Base-by-base conservation (phyloP, 306 rosid species). In the Prunus davidiana region DNA sequence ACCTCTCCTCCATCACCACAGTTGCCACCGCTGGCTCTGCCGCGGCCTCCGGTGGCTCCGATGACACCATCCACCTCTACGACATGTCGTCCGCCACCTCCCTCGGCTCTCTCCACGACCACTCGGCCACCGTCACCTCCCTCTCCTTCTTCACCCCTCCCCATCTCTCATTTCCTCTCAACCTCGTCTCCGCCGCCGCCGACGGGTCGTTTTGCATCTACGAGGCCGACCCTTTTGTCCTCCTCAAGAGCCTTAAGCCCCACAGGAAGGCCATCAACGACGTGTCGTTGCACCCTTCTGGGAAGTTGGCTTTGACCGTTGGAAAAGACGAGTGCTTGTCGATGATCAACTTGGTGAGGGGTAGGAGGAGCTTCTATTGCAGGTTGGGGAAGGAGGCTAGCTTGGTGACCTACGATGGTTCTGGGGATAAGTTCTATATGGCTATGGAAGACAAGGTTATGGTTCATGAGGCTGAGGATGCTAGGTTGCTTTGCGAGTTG, bases 31-130 rank as follows among this genome's bases (percentile, higher is more conserved):
- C 88, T 16, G 92, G 91, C 13, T 71, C 89, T 20, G 90, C 86
- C 58, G 98, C 92, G 0, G 98, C 98, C 38, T 92, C 98, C 64
- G 98, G 98, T 2, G 97, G 97, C 67, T 47, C 88, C 45, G 97
- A 95, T 69, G 97, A 94, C 82, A 90, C 92, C 45, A 86, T 92
- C 82, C 97, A 95, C 38, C 89, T 95, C 84, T 95, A 95, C 84
- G 80, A 95, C 71, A 88, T 95, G 71, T 49, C 89, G 52, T n/a
- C 85, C 45, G 67, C 93, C 63, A 73, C 96, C 76, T 90, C 94
- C 84, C 85, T 95, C 46, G 98, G 98, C 5, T 92, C 97, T 52
- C 97, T 90, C 74, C 80, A 82, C 66, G 87, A 89, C 20, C 93
- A 92, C 87, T 82, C 95, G 47, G 85, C 96, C 73, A 76, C 97